A percentile compares a stretch with the other conserved stretches of the same genome.
phyloP scores from a whole-genome alignment of 345 rosid species.

The Syzygium oleosum region DNA sequence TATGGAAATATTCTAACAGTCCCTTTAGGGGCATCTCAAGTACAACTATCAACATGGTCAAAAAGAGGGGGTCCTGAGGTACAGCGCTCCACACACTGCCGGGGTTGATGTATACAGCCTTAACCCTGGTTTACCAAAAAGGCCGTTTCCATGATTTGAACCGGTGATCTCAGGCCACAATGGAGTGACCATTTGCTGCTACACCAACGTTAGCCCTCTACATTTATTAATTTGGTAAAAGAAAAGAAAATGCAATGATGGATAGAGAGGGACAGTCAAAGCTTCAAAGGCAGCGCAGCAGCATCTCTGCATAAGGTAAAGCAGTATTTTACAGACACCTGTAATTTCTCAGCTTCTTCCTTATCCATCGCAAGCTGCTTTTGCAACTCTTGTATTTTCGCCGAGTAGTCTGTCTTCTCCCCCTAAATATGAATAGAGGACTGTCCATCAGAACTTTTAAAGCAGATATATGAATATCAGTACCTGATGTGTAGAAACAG shows the following conservation, averaged over 20 bases:
- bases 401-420: slow-evolving; percentile 63
- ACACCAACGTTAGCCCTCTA: neutral
- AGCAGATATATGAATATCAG: neutral
- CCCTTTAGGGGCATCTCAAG: neutral
- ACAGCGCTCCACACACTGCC: neutral
- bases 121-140: neutral
- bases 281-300: neutral
- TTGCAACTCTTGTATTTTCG: slow-evolving; percentile 78
- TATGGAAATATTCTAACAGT: neutral
- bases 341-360: slow-evolving; percentile 82
- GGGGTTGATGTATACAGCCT: neutral
- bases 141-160: neutral
- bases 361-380: slow-evolving; percentile 81
- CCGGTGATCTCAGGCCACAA: neutral
- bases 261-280: neutral
- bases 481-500: neutral
- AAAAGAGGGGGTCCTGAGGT: neutral
- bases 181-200: neutral
- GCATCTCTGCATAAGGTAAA: neutral
- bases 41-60: neutral
- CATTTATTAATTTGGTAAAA: neutral
- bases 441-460: neutral
- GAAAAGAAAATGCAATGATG: neutral
- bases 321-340: slow-evolving; percentile 28
- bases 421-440: slow-evolving; percentile 26